Evolutionary conservation across 1,139 yeast genomes (phyloP).

Genomic region (Pichia terricola): DNA sequence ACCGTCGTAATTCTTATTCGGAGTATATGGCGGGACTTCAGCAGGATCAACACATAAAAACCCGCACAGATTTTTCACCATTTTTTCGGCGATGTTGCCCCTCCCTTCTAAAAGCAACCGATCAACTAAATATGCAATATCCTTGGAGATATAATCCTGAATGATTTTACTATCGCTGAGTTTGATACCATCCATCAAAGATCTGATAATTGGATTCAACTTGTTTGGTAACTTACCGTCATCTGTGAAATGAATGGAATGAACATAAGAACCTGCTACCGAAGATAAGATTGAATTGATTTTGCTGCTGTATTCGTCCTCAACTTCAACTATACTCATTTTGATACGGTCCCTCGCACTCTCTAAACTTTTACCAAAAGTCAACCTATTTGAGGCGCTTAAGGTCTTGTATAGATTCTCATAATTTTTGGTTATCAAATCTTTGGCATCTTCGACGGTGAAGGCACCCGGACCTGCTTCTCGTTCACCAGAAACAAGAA

Average conservation of each 20-base stretch:
- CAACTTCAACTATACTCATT: slow-evolving; percentile 64
- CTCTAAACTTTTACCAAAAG: slow-evolving; percentile 65
- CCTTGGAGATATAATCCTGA: slow-evolving; percentile 62
- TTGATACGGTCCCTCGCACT: slow-evolving; percentile 66
- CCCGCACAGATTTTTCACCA: slow-evolving; percentile 83
- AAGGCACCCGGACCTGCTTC: slow-evolving; percentile 96
- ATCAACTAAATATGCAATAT: slow-evolving; percentile 56
- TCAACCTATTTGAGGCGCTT: slow-evolving; percentile 63
- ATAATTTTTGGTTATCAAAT: slow-evolving; percentile 55
- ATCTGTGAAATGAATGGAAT: slow-evolving; percentile 24
- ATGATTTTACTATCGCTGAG: slow-evolving; percentile 57
- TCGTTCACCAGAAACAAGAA: slow-evolving; percentile 86
- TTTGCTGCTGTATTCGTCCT: slow-evolving; percentile 43
- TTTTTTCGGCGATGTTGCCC: slow-evolving; percentile 72
- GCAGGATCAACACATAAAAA: slow-evolving; percentile 92
- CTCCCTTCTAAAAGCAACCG: slow-evolving; percentile 52
- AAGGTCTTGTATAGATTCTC: slow-evolving; percentile 54
- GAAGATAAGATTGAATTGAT: slow-evolving; percentile 60
- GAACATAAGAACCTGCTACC: slow-evolving; percentile 65
- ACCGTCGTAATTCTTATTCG: slow-evolving; percentile 48
- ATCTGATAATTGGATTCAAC: slow-evolving; percentile 78
- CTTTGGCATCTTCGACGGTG: slow-evolving; percentile 67
- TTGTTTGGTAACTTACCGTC: slow-evolving; percentile 63
- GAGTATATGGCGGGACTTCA: slow-evolving; percentile 87
- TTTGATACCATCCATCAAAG: slow-evolving; percentile 89